These are phyloP conservation scores for Aphelidium insulamus DNA, from an alignment of 371 early-diverging fungal species.

Conservation along the genomic window DNA sequence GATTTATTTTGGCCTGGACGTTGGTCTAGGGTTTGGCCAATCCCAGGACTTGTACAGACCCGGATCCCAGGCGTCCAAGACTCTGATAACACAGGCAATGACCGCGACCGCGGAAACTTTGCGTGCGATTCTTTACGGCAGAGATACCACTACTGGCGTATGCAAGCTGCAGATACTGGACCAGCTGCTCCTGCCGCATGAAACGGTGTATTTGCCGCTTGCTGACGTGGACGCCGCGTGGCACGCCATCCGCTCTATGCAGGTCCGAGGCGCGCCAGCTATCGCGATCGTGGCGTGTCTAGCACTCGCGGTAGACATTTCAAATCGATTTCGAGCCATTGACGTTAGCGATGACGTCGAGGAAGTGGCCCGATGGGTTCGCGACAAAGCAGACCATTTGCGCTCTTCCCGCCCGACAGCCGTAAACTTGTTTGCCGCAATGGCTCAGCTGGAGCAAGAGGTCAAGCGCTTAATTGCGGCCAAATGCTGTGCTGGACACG, in stretches of 20 bases:
- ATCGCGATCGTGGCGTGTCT: slow-evolving; percentile 90
- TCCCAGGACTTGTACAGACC: too few species aligned
- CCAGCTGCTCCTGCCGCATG: slow-evolving; percentile 79
- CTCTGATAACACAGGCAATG: too few species aligned
- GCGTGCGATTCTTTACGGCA: too few species aligned
- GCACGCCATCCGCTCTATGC: slow-evolving; percentile 78
- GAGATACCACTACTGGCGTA: too few species aligned
- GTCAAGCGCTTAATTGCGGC: too few species aligned
- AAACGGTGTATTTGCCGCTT: slow-evolving; percentile 50
- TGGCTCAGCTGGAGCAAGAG: slow-evolving; percentile 30
- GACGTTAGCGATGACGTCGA: slow-evolving; percentile 6
- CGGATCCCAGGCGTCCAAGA: too few species aligned
- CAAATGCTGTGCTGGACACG: too few species aligned
- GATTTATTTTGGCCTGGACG: too few species aligned
- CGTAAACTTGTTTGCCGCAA: slow-evolving; percentile 85
- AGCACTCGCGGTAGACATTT: slow-evolving; percentile 64
- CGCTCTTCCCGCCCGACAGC: slow-evolving; percentile 85
- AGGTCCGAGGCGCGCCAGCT: slow-evolving; percentile 82
- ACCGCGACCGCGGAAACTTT: too few species aligned
- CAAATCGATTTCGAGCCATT: slow-evolving; percentile 6
- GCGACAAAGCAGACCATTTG: slow-evolving; percentile 42
- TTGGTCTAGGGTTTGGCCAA: too few species aligned
- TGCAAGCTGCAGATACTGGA: slow-evolving; percentile 45
- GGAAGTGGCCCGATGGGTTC: slow-evolving; percentile 26
- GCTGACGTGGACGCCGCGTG: slow-evolving; percentile 45